Evolutionary conservation across 345 rosid species (phyloP).

Genomic region (Tarenaya hassleriana): DNA sequence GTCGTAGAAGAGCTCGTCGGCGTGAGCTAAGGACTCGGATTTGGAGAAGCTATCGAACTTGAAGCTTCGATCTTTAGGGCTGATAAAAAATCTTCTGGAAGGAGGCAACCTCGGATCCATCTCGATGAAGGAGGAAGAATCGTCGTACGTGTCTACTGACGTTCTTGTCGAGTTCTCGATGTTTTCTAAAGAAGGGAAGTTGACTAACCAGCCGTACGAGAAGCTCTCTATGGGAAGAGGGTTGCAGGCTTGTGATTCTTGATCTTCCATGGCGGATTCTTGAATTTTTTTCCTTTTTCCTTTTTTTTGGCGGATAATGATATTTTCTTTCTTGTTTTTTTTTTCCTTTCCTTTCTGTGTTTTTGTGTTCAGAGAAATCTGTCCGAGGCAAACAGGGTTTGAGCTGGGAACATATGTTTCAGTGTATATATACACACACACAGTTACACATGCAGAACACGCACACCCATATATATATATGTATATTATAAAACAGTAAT

Average conservation of each 20-base stretch:
- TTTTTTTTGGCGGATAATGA: slow-evolving; percentile 18
- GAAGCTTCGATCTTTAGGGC: slow-evolving; percentile 52
- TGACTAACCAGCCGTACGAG: slow-evolving; percentile 83
- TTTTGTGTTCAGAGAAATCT: slow-evolving; percentile 19
- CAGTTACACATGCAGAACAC: slow-evolving; percentile 30
- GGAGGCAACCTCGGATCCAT: slow-evolving; percentile 95
- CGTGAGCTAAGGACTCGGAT: slow-evolving; percentile 45
- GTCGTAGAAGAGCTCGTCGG: slow-evolving; percentile 77
- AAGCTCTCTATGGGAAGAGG: slow-evolving; percentile 88
- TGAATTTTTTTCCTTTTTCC: slow-evolving; percentile 2
- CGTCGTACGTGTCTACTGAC: slow-evolving; percentile 47
- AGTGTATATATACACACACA: slow-evolving; percentile 28
- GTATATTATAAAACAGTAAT: slow-evolving; percentile 22
- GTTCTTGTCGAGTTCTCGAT: slow-evolving; percentile 39
- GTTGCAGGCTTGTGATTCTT: slow-evolving; percentile 38
- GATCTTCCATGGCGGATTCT: too few species aligned
- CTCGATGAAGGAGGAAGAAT: slow-evolving; percentile 80
- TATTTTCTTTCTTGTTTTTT: neutral
- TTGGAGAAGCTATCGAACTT: slow-evolving; percentile 59
- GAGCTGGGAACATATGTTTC: slow-evolving; percentile 27
- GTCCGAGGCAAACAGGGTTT: slow-evolving; percentile 26
- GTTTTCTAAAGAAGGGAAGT: slow-evolving; percentile 57
- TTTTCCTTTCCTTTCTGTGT: neutral
- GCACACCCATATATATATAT: slow-evolving; percentile 27
- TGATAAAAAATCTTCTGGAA: slow-evolving; percentile 70